Base-by-base conservation (phyloP, 1,284 basidiomycete species). In the Anthracocystis panici-leucophaei region DNA sequence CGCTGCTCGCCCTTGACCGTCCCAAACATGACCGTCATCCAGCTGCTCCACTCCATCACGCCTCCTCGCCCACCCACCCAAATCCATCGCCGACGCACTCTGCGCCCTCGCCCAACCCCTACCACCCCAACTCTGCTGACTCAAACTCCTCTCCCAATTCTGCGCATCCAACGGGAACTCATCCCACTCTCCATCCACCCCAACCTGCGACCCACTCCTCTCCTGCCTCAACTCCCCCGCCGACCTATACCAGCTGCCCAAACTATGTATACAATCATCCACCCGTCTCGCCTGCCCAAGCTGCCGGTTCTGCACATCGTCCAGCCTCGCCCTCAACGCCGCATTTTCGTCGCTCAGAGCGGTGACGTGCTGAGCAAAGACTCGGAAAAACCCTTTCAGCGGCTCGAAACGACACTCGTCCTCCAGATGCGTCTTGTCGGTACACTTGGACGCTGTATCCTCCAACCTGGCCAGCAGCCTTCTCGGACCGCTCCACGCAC, bases 181-280 rank as follows among this genome's bases (percentile, higher is more conserved):
- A n/a, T 71, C 73, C 73, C 73, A 75, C 44, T 71, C 73, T 27
- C 67, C 67, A 59, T 75, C 73, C 18, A 75, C 67, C 3, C 73
- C 68, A 1, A 62, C 27, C 23, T 75, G 73, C 16, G 64, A 67
- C 0, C 73, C 65, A 14, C 67, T 57, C 6, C 38, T 56, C 12
- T 8, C 44, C 5, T 7, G 14, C 2, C 50, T 38, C 31, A 64
- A 8, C 8, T 70, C 64, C 12, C 74, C 74, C 9, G 74, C 68
- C 1, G 69, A 69, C 4, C 74, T 42, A 42, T 76, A 76, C 74
- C 74, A 76, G 38, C 62, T 63, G 4, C 74, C 74, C 5, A 76
- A 38, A 33, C 74, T 76, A 23, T 73, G 74, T 2, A 76, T 51
- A 20, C 65, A 68, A 10, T 76, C 74, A 20, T 76, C 74, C 18